Conservation (phyloP, 2,329 filamentous ascomycete genomes). For the Colletotrichum cereale region DNA sequence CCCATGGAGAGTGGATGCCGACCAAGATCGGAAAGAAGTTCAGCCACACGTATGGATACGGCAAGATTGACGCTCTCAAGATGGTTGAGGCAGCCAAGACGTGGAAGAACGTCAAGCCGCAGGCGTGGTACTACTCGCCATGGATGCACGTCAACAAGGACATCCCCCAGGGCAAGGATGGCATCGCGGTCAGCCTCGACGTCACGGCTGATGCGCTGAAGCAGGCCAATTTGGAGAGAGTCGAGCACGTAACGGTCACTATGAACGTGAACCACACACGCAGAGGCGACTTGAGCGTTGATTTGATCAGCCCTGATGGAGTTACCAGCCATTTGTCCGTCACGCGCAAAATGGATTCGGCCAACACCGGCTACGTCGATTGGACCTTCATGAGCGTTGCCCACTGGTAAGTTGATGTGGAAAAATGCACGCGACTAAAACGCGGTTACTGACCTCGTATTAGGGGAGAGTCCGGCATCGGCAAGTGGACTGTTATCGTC, state of each 20-base stretch:
- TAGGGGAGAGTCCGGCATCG: constrained; percentile 89
- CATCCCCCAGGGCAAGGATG: constrained; percentile 87
- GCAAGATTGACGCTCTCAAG: constrained; percentile 90
- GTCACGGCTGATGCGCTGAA: constrained; percentile 86
- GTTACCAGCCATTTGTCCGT: constrained; percentile 87
- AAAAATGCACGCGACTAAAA: not conserved
- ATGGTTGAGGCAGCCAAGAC: constrained; percentile 88
- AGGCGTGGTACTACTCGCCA: constrained; percentile 93
- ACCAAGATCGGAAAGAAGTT: constrained; percentile 87
- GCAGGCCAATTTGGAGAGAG: constrained; percentile 82
- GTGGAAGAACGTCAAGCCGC: constrained; percentile 91
- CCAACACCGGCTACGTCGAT: constrained; percentile 80
- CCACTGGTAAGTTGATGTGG: constrained; percentile 78
- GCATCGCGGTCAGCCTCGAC: constrained; percentile 83
- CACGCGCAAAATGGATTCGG: constrained; percentile 76
- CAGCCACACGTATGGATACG: constrained; percentile 95
- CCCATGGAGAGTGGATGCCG: constrained; percentile 79
- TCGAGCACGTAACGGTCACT: constrained; percentile 96
- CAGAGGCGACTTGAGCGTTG: constrained; percentile 92
- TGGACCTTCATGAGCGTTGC: constrained; percentile 99
- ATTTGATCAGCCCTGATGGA: constrained; percentile 86
- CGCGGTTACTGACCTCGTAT: constrained; percentile 5
- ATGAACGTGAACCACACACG: constrained; percentile 94
- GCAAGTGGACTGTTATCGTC: constrained; percentile 91
- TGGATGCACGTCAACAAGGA: constrained; percentile 90